A percentile compares a stretch with the other conserved stretches of the same genome.
phyloP scores from a whole-genome alignment of 2,329 filamentous ascomycete species.

The Endothia cerciana region DNA sequence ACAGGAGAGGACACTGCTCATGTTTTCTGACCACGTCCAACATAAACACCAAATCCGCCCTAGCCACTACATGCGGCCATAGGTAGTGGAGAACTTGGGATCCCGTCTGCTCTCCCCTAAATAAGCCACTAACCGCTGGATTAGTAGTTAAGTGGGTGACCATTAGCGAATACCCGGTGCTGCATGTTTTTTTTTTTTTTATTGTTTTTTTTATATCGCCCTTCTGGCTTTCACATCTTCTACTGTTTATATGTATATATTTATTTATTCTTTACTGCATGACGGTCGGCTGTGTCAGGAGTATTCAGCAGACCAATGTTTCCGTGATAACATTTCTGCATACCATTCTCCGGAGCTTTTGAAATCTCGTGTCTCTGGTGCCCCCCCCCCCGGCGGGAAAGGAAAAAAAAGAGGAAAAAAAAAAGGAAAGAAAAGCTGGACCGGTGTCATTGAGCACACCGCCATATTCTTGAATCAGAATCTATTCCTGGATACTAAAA shows the following conservation, averaged over 20 bases:
- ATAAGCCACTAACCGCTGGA: slow-evolving; percentile 12
- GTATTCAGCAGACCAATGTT: no score
- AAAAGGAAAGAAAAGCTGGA: no score
- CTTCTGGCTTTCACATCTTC: not conserved
- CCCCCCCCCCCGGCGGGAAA: no score
- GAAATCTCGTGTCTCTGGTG: not conserved
- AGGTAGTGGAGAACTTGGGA: slow-evolving; percentile 11
- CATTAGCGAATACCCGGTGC: slow-evolving; percentile 18
- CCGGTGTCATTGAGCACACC: no score
- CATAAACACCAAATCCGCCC: not conserved
- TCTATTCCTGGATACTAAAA: not conserved
- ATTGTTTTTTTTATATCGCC: not conserved
- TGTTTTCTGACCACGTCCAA: not conserved
- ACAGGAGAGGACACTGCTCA: no score
- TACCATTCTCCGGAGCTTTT: not conserved
- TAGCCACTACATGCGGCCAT: not conserved
- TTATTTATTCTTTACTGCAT: no score
- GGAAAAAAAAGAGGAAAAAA: no score
- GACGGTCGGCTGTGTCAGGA: no score
- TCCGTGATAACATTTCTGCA: not conserved
- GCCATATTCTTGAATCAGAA: not conserved
- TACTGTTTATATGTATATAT: not conserved
- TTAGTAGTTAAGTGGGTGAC: slow-evolving; percentile 20
- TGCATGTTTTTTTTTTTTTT: slow-evolving; percentile 7
- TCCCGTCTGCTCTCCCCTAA: slow-evolving; percentile 15